These are phyloP conservation scores for Rhazya stricta DNA, from an alignment of 257 asterid genomes.

Conservation along the genomic window DNA sequence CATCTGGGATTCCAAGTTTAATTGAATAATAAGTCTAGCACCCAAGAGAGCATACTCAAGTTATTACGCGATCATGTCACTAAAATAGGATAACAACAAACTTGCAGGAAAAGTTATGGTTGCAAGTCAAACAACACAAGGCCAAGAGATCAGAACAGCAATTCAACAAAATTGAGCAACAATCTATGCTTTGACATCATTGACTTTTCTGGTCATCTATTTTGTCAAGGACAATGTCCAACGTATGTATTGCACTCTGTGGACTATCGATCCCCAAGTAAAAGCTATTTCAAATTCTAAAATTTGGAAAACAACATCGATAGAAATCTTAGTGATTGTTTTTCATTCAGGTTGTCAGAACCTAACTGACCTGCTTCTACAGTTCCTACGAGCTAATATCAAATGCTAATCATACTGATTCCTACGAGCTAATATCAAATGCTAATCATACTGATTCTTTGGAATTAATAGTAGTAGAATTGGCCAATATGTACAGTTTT, in stretches of 20 bases:
- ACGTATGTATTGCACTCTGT: background rate
- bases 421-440: background rate
- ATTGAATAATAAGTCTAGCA: background rate
- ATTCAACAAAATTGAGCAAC: background rate
- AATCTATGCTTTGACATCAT: background rate
- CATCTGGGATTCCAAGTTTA: background rate
- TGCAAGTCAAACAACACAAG: background rate
- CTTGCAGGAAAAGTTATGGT: background rate
- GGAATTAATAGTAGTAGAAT: background rate
- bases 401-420: background rate
- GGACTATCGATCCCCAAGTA: background rate
- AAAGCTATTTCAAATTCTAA: background rate
- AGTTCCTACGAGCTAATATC: background rate
- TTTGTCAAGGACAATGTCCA: background rate
- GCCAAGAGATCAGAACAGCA: background rate
- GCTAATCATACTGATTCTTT: background rate
- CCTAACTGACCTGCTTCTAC: background rate
- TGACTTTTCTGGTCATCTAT: background rate
- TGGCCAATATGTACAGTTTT: background rate
- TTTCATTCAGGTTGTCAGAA: background rate
- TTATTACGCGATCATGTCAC: background rate
- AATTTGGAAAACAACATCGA: background rate
- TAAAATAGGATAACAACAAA: too few relatives aligned
- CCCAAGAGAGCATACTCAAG: background rate
- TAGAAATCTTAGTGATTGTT: background rate